Conservation (phyloP, 2,329 filamentous ascomycete genomes). For the Cordyceps militaris region DNA sequence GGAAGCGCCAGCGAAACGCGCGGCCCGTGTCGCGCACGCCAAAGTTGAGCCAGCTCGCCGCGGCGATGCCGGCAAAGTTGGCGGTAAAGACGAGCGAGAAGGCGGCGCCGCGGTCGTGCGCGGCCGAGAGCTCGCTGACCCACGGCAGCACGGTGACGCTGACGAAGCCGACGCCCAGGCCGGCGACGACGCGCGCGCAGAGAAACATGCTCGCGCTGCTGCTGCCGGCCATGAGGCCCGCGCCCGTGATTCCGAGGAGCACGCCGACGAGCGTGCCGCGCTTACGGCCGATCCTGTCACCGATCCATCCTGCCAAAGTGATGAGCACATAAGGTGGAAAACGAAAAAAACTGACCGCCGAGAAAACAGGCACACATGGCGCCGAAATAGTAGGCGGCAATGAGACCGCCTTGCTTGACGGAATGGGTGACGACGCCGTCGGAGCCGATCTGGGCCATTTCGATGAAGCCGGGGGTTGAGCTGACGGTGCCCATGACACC, state of each 20-base stretch:
- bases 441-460: conserved; percentile 38
- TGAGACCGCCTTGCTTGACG: conserved; percentile 44
- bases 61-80: conserved; percentile 43
- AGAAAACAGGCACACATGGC: conserved; percentile 43
- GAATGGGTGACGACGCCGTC: conserved; percentile 40
- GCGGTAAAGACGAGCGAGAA: conserved; percentile 45
- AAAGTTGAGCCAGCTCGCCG: conserved; percentile 34
- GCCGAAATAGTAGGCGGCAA: conserved; percentile 47
- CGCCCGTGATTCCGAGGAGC: conserved; percentile 41
- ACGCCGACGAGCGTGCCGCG: conserved; percentile 38
- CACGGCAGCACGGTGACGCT: conserved; percentile 43
- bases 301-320: conserved; percentile 30
- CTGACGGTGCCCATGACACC: conserved; percentile 48
- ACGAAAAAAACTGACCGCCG: conserved; percentile 25
- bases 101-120: conserved; percentile 38
- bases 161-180: conserved; percentile 44
- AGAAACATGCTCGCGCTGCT: conserved; percentile 41
- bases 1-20: conserved; percentile 31
- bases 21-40: conserved; percentile 24
- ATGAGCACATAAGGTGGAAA: not conserved
- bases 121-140: conserved; percentile 40
- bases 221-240: conserved; percentile 38
- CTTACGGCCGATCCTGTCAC: conserved; percentile 45
- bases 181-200: conserved; percentile 41
- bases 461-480: conserved; percentile 32